phyloP scores from a whole-genome alignment of 2,329 filamentous ascomycete genomes.

The Colletotrichum sp. region DNA sequence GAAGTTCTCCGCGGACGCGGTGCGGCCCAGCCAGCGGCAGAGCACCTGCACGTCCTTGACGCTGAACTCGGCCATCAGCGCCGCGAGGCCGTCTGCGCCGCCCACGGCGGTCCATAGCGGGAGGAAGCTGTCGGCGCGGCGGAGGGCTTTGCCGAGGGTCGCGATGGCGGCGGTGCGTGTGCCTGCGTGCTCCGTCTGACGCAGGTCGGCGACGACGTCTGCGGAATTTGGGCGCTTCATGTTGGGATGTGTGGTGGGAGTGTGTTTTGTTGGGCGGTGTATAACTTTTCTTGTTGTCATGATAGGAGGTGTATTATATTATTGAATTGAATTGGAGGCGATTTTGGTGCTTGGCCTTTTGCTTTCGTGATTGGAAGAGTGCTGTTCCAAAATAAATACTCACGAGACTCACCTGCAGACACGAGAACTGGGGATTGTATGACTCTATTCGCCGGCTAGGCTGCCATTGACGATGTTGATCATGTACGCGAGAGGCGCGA shows the following conservation, averaged over 20 bases:
- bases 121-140: constrained; percentile 25
- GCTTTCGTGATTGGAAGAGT: not conserved
- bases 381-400: not conserved
- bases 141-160: constrained; percentile 24
- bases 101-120: constrained; percentile 26
- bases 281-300: not conserved
- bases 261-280: not conserved
- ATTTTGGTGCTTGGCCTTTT: rapidly evolving
- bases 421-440: not conserved
- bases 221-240: not conserved
- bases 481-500: not conserved
- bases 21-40: constrained; percentile 25
- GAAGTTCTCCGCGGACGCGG: constrained; percentile 23
- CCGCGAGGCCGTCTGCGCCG: constrained; percentile 24
- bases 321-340: rapidly evolving
- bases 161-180: constrained; percentile 23
- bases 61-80: constrained; percentile 29
- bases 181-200: constrained; percentile 14
- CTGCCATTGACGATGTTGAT: not conserved
- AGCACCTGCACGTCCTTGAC: constrained; percentile 23
- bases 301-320: rapidly evolving
- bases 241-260: rapidly evolving
- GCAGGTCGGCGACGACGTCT: not conserved
- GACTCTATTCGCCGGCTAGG: not conserved
- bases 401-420: not conserved